phyloP scores from a whole-genome alignment of 1,139 yeast genomes.

The Geotrichum bryndzae region DNA sequence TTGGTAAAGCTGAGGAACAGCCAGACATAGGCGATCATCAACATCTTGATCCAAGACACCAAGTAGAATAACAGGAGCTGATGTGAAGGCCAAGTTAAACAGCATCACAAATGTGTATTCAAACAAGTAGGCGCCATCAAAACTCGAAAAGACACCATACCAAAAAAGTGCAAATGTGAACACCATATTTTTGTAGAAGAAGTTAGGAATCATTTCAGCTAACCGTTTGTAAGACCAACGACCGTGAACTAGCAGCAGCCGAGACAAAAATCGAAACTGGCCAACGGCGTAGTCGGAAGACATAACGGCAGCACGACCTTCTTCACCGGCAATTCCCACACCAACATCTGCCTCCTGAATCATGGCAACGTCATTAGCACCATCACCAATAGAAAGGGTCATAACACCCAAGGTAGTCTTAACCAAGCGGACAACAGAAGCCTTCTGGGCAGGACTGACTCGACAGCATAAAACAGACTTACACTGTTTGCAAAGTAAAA shows the following conservation, averaged over 20 bases:
- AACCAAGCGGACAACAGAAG: conserved; percentile 85
- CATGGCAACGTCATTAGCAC: conserved; percentile 98
- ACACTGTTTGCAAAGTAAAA: conserved; percentile 86
- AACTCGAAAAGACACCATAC: conserved; percentile 81
- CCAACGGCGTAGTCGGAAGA: conserved; percentile 96
- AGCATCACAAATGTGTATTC: conserved; percentile 91
- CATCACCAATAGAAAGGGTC: conserved; percentile 95
- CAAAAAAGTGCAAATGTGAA: conserved; percentile 86
- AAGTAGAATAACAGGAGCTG: conserved; percentile 84
- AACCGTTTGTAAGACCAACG: conserved; percentile 92
- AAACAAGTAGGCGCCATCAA: conserved; percentile 86
- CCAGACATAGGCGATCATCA: conserved; percentile 65
- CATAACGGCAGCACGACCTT: conserved; percentile 99
- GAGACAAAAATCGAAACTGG: conserved; percentile 77
- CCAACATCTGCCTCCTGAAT: conserved; percentile 98
- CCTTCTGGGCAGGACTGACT: conserved; percentile 96
- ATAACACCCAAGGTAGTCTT: conserved; percentile 74
- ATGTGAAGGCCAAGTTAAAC: conserved; percentile 90
- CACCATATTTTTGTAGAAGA: conserved; percentile 86
- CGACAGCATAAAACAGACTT: conserved; percentile 91
- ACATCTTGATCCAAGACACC: conserved; percentile 94
- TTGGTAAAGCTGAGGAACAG: conserved; percentile 82
- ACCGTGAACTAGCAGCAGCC: conserved; percentile 83
- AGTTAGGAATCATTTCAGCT: conserved; percentile 88
- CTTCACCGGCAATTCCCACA: conserved; percentile 97